These are phyloP conservation scores for Saccharomyces hybrid DNA, from an alignment of 1,139 yeast genomes.

Conservation along the genomic window DNA sequence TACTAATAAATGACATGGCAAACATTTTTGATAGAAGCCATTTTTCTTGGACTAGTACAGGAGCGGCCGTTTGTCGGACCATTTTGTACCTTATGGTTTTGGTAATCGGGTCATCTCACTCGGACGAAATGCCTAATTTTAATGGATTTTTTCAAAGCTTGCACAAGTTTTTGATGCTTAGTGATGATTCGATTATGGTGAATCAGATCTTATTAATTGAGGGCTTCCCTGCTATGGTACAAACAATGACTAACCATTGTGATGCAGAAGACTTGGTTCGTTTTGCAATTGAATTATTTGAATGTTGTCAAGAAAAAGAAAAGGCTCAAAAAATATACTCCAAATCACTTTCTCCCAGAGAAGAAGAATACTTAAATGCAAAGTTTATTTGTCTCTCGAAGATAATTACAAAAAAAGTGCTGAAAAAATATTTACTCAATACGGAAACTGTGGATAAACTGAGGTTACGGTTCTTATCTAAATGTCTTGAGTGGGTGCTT, in stretches of 20 bases:
- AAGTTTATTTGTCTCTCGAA: conserved; percentile 20
- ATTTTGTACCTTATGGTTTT: neutral
- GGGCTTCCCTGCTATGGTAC: conserved; percentile 46
- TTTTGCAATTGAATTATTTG: conserved; percentile 21
- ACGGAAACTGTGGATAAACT: conserved; percentile 8
- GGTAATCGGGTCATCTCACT: neutral
- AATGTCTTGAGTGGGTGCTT: conserved; percentile 50
- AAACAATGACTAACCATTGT: conserved; percentile 36
- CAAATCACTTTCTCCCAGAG: conserved; percentile 9
- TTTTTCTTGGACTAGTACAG: neutral
- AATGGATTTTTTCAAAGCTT: conserved; percentile 36
- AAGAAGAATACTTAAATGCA: conserved; percentile 16
- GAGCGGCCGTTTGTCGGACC: neutral
- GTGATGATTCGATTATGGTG: conserved; percentile 41
- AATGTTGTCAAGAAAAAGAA: conserved; percentile 4
- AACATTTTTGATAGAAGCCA: neutral
- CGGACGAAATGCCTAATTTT: conserved; percentile 3
- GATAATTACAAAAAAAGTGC: conserved; percentile 11
- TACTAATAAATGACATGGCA: conserved; percentile 34
- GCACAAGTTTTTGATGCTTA: conserved; percentile 42
- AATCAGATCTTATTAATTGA: conserved; percentile 58
- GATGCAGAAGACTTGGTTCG: conserved; percentile 36
- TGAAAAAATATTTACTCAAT: conserved; percentile 11
- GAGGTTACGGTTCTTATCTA: conserved; percentile 16
- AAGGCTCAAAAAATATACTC: neutral